Evolutionary conservation across 352 stramenopile genomes (phyloP).

Genomic region (Globisporangium takayamanum): DNA sequence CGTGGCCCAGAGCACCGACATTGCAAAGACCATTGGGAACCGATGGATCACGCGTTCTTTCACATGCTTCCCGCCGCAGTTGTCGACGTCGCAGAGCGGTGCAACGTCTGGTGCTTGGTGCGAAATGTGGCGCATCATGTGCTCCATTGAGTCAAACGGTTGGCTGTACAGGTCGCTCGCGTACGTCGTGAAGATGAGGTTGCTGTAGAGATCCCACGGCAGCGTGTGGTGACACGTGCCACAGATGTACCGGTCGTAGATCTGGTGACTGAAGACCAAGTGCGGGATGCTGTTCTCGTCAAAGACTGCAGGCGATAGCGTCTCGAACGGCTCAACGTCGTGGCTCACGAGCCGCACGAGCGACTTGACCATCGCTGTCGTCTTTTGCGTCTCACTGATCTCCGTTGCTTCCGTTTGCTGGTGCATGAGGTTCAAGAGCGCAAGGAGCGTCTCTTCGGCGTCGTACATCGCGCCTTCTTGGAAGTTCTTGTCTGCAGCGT

Average conservation of each 20-base stretch:
- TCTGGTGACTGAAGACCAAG: constrained; percentile 82
- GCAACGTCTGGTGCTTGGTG: constrained; percentile 50
- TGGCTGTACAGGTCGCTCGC: constrained; percentile 59
- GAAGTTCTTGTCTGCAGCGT: constrained; percentile 79
- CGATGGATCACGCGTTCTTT: constrained; percentile 80
- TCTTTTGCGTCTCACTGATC: constrained; percentile 69
- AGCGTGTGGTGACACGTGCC: constrained; percentile 49
- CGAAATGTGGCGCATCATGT: constrained; percentile 59
- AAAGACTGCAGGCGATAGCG: constrained; percentile 62
- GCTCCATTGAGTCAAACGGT: constrained; percentile 64
- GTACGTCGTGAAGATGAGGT: constrained; percentile 81
- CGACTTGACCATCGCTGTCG: constrained; percentile 62
- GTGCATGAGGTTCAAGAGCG: constrained; percentile 81
- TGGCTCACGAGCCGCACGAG: constrained; percentile 64
- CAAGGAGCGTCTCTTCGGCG: constrained; percentile 79
- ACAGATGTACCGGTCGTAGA: constrained; percentile 81
- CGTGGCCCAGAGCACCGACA: constrained; percentile 78
- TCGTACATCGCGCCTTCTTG: constrained; percentile 87
- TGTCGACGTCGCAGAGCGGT: constrained; percentile 43
- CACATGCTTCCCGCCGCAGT: constrained; percentile 49
- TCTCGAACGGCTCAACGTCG: constrained; percentile 27
- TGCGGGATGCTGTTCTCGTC: constrained; percentile 85
- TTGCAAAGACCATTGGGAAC: constrained; percentile 83
- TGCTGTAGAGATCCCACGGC: constrained; percentile 76
- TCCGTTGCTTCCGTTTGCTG: constrained; percentile 74